These are phyloP conservation scores for Graphiopsis chlorocephala DNA, from an alignment of 2,329 filamentous ascomycete species.

Conservation along the genomic window DNA sequence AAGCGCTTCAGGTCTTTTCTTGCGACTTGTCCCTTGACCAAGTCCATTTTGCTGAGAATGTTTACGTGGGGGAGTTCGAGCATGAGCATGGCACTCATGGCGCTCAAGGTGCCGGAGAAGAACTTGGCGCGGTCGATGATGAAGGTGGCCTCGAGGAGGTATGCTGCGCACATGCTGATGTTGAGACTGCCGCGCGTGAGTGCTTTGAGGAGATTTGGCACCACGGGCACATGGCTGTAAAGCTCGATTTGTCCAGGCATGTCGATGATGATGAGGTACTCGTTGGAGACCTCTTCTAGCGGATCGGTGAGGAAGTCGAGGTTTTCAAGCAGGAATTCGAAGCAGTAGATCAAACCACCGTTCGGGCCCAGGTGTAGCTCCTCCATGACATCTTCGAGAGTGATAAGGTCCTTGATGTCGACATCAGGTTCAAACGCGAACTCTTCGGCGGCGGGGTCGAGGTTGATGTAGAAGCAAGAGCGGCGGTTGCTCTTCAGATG, in stretches of 20 bases:
- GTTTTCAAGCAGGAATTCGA: conserved; percentile 93
- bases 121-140: conserved; percentile 95
- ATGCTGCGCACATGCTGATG: conserved; percentile 87
- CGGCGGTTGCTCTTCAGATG: conserved; percentile 86
- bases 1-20: conserved; percentile 89
- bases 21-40: conserved; percentile 83
- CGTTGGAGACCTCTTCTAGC: conserved; percentile 81
- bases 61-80: conserved; percentile 96
- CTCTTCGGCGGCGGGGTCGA: conserved; percentile 90
- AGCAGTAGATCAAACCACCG: conserved; percentile 91
- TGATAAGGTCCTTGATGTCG: conserved; percentile 93
- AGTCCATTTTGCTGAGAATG: conserved; percentile 95
- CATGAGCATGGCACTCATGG: conserved; percentile 99
- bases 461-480: conserved; percentile 97
- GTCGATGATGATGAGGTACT: conserved; percentile 96
- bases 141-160: conserved; percentile 93
- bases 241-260: conserved; percentile 99
- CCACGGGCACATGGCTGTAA: conserved; percentile 92
- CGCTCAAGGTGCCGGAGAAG: conserved; percentile 90
- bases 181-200: conserved; percentile 80
- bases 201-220: conserved; percentile 79
- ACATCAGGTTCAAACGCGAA: conserved; percentile 91
- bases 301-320: conserved; percentile 86
- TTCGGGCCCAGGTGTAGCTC: conserved; percentile 88
- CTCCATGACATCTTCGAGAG: conserved; percentile 93